Base-by-base conservation (phyloP, 768 basidiomycete species). In the Boletus subcaerulescens region DNA sequence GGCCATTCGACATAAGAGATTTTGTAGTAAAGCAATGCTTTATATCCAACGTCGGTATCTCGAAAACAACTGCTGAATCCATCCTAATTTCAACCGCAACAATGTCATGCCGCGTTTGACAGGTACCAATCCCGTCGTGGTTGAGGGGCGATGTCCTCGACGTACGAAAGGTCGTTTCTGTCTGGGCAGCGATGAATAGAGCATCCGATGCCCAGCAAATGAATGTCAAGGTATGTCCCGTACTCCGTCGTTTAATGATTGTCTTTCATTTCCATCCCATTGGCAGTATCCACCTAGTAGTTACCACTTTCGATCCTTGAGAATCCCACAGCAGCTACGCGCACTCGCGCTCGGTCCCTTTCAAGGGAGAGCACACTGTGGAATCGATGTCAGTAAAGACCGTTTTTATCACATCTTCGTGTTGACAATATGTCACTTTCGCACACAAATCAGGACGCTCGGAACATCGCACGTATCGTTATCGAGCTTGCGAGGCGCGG, bases 21-120 rank as follows among this genome's bases (percentile, higher is more conserved):
- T 93, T 93, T 62, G 82, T 93, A 52, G 84, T 90, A 46, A 94
- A 93, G 69, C 91, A 93, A 69, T 92, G 87, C 66, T 93, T 91
- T 69, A 90, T 93, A 62, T 93, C 91, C 45, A 82, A 85, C 69
- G 87, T 86, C 52, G 59, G 76, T 74, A 52, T 60, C 52, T 32
- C 33, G 52, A 53, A 46, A 35, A 38, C 43, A 43, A 45, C 11
- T 31, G 48, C 53, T 47, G 22, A 55, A 51, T 52, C 29, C 38
- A 38, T 13, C n/a, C n/a, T 26, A 8, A 31, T 50, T 52, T 50
- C 65, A 33, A 59, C 26, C 40, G n/a, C 44, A n/a, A 39, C 52
- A 47, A 55, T 47, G 8, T 22, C 52, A 52, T 58, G 24, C 17
- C 20, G 60, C 55, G 45, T 50, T 61, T 58, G 52, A 53, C 69